phyloP scores from a whole-genome alignment of 208 protist species.

The Acanthamoeba triangularis region DNA sequence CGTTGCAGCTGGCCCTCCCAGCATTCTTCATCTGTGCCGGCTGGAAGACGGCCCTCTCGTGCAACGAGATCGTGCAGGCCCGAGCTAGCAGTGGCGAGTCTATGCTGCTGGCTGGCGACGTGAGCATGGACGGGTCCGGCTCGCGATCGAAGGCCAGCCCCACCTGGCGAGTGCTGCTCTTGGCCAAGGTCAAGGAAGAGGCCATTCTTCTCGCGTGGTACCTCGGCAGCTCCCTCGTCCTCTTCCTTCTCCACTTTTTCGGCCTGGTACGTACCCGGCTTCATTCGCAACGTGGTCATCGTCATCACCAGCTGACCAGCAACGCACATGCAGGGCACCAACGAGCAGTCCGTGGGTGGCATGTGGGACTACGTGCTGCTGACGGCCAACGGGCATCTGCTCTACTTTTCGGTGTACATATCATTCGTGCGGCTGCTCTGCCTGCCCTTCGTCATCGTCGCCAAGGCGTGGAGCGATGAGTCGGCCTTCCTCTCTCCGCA shows the following conservation, averaged over 20 bases:
- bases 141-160: background rate
- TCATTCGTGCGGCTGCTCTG: slow-evolving; percentile 43
- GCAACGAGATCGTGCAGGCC: slow-evolving; percentile 25
- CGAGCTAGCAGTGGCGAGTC: background rate
- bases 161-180: slow-evolving; percentile 10
- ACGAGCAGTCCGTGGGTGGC: background rate
- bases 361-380: background rate
- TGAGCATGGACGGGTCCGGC: background rate
- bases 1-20: slow-evolving; percentile 28
- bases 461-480: slow-evolving; percentile 66
- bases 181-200: slow-evolving; percentile 39
- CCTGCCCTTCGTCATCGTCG: slow-evolving; percentile 43
- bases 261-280: background rate
- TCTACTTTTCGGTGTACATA: slow-evolving; percentile 50
- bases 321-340: slow-evolving; percentile 21
- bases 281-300: background rate
- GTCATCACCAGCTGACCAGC: background rate
- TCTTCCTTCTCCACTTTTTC: slow-evolving; percentile 10
- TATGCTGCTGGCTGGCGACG: background rate
- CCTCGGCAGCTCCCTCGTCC: slow-evolving; percentile 5
- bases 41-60: slow-evolving; percentile 17
- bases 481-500: slow-evolving; percentile 13
- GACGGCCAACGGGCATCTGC: slow-evolving; percentile 21
- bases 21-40: slow-evolving; percentile 32
- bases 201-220: slow-evolving; percentile 25